Evolutionary conservation across 495 filamentous ascomycete genomes (phyloP).

Genomic region (Aspergillus cavernicola): DNA sequence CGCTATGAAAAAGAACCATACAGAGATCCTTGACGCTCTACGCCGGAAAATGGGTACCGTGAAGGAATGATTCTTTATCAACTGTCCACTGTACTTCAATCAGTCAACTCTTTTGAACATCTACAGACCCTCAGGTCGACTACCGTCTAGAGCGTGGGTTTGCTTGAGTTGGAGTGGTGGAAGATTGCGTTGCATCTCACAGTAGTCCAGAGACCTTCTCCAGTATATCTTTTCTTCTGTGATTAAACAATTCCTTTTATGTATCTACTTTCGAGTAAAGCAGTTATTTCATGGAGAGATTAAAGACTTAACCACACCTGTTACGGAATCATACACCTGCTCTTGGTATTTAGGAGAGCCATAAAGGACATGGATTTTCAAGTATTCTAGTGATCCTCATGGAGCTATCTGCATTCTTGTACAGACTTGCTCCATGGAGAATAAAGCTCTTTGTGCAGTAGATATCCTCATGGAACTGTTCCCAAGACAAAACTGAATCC

Average conservation of each 20-base stretch:
- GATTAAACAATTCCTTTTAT: neutral
- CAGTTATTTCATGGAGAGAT: too few species aligned
- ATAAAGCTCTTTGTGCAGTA: too few species aligned
- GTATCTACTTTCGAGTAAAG: neutral
- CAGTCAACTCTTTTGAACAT: neutral
- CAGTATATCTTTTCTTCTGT: neutral
- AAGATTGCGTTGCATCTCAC: neutral
- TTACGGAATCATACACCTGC: too few species aligned
- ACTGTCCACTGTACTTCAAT: neutral
- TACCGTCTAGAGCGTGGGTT: neutral
- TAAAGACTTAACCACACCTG: too few species aligned
- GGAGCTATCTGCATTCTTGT: too few species aligned
- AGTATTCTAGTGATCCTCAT: too few species aligned
- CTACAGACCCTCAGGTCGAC: neutral
- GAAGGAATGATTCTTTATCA: neutral
- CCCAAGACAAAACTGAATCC: too few species aligned
- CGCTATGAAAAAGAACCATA: neutral
- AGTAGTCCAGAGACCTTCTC: neutral
- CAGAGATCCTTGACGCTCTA: conserved; percentile 4
- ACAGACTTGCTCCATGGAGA: too few species aligned
- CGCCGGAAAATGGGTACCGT: neutral
- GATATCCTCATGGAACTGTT: too few species aligned
- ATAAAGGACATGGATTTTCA: too few species aligned
- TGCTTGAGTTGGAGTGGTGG: neutral
- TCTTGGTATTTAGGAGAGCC: too few species aligned